These are phyloP conservation scores for Suillus subaureus DNA, from an alignment of 768 basidiomycete genomes.

Conservation along the genomic window DNA sequence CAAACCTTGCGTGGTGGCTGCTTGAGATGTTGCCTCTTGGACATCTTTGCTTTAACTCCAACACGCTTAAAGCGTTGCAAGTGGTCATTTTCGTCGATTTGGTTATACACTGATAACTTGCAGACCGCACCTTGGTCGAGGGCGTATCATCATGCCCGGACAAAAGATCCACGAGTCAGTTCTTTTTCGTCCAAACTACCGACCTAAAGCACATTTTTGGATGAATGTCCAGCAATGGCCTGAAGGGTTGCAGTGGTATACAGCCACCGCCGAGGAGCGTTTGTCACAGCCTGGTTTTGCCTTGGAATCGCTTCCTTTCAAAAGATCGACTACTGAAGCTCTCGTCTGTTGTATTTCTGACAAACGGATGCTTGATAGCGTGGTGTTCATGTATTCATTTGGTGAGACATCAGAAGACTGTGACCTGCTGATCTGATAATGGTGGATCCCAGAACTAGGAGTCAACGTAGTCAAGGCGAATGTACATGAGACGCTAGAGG, in stretches of 20 bases:
- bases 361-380: neutral
- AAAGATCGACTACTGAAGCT: neutral
- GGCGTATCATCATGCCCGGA: constrained; percentile 6
- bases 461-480: neutral
- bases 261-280: neutral
- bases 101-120: neutral
- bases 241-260: constrained; percentile 1
- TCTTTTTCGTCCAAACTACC: constrained; percentile 6
- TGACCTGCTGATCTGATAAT: neutral
- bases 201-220: constrained; percentile 6
- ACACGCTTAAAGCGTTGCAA: neutral
- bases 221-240: constrained; percentile 5
- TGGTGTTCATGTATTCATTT: neutral
- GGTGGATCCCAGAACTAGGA: neutral
- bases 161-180: constrained; percentile 11
- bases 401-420: neutral
- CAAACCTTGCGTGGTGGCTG: constrained; percentile 1
- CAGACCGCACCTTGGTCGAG: constrained; percentile 3
- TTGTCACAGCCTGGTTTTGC: neutral
- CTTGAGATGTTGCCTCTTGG: neutral
- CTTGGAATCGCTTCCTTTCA: neutral
- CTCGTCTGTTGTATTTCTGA: neutral
- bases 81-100: neutral
- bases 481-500: neutral
- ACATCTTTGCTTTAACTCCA: neutral